Evolutionary conservation across 75 land plant genomes (phyloP).

Genomic region (Pinus albicaulis): DNA sequence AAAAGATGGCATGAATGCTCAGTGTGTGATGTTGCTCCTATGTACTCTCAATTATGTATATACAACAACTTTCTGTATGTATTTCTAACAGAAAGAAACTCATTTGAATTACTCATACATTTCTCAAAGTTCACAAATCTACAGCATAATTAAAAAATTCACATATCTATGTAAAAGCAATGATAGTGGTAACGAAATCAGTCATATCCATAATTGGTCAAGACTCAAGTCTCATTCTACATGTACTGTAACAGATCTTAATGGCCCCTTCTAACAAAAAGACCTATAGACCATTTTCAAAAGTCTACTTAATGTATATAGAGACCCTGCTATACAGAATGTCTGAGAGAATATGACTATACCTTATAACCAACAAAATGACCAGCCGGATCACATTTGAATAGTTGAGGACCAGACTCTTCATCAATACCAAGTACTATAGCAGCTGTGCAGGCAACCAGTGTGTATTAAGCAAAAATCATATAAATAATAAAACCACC

Average conservation of each 20-base stretch:
- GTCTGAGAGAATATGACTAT: neutral
- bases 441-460: conserved; percentile 51
- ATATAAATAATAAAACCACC: neutral
- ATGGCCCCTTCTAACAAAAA: neutral
- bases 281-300: neutral
- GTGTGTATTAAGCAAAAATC: neutral
- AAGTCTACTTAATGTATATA: neutral
- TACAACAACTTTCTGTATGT: no score
- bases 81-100: no score
- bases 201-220: no score
- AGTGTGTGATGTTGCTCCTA: no score
- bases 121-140: no score
- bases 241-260: neutral
- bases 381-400: conserved; percentile 95
- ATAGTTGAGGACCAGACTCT: conserved; percentile 86
- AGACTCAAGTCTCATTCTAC: neutral
- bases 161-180: no score
- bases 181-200: no score
- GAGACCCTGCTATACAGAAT: neutral
- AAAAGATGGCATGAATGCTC: no score
- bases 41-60: no score
- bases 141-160: no score
- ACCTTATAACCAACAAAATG: conserved; percentile 96
- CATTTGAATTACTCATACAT: no score
- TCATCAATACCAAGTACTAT: conserved; percentile 95